Conservation (phyloP, 2,329 filamentous ascomycete species). For the Penicillium sp. region DNA sequence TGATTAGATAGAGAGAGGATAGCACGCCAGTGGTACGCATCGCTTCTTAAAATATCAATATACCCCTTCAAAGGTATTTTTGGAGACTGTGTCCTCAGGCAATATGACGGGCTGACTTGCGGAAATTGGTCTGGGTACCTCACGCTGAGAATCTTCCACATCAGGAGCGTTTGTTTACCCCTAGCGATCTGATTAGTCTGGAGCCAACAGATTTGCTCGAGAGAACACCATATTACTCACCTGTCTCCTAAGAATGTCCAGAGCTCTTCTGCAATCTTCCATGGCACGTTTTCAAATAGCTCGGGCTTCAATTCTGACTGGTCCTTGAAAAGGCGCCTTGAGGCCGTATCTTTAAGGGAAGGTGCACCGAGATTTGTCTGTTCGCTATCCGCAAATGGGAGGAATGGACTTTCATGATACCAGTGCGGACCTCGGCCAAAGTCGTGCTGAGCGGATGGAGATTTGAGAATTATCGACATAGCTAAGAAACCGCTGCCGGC, state of each 20-base stretch:
- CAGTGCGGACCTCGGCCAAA: conserved; percentile 34
- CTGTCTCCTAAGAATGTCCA: conserved; percentile 42
- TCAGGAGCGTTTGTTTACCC: conserved; percentile 41
- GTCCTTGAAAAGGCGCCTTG: conserved; percentile 35
- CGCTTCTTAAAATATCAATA: conserved; percentile 36
- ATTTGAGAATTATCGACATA: conserved; percentile 14
- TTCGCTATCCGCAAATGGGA: conserved; percentile 32
- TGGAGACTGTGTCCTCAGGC: conserved; percentile 33
- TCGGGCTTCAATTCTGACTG: conserved; percentile 39
- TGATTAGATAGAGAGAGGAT: conserved; percentile 39
- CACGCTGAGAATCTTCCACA: conserved; percentile 47
- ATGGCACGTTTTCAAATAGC: conserved; percentile 43
- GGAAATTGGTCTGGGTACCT: conserved; percentile 42
- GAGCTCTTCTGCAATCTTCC: conserved; percentile 42
- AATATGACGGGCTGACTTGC: conserved; percentile 30
- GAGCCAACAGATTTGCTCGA: neutral
- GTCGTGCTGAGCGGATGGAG: conserved; percentile 7
- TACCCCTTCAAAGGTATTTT: conserved; percentile 39
- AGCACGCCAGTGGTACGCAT: conserved; percentile 36
- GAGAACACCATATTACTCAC: conserved; percentile 26
- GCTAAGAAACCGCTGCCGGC: neutral
- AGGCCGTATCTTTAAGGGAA: conserved; percentile 39
- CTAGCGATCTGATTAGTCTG: conserved; percentile 20
- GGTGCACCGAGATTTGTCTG: conserved; percentile 30
- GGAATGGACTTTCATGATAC: conserved; percentile 43